phyloP scores from a whole-genome alignment of 2,329 filamentous ascomycete genomes.

The Purpureocillium takamizusanense region DNA sequence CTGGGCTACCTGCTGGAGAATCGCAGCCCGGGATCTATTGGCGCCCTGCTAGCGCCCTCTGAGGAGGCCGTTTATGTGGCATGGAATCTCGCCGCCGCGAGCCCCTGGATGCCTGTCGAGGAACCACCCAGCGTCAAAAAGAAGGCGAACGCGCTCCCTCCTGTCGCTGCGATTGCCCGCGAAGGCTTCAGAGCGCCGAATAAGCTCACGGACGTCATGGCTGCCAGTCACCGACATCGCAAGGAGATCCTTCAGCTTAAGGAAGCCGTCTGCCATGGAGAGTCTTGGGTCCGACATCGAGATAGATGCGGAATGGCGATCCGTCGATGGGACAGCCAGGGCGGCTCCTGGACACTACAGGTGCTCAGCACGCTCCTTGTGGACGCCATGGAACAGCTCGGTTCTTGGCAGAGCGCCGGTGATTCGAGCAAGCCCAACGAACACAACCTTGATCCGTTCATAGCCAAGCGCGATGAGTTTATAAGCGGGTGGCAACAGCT shows the following conservation, averaged over 20 bases:
- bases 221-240: conserved; percentile 53
- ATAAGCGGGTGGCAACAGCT: conserved; percentile 44
- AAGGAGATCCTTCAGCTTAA: conserved; percentile 56
- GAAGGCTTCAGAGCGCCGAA: conserved; percentile 77
- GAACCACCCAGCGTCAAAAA: conserved; percentile 31
- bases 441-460: no score
- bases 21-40: conserved; percentile 36
- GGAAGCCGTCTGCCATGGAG: conserved; percentile 36
- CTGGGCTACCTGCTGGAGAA: conserved; percentile 42
- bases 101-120: conserved; percentile 57
- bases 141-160: conserved; percentile 44
- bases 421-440: not conserved
- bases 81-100: conserved; percentile 68
- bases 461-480: conserved; percentile 33
- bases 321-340: conserved; percentile 55
- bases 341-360: conserved; percentile 61
- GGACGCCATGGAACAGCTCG: conserved; percentile 42
- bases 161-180: conserved; percentile 43
- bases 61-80: conserved; percentile 59
- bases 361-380: conserved; percentile 58
- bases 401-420: conserved; percentile 14
- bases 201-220: conserved; percentile 61
- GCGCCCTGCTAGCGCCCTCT: conserved; percentile 48
- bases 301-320: conserved; percentile 68
- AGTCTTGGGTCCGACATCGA: conserved; percentile 38